Percentiles rank a stretch among this genome's conserved stretches.
These are phyloP conservation scores for Annulohypoxylon moriforme DNA, from an alignment of 495 filamentous ascomycete genomes.

Conservation along the genomic window DNA sequence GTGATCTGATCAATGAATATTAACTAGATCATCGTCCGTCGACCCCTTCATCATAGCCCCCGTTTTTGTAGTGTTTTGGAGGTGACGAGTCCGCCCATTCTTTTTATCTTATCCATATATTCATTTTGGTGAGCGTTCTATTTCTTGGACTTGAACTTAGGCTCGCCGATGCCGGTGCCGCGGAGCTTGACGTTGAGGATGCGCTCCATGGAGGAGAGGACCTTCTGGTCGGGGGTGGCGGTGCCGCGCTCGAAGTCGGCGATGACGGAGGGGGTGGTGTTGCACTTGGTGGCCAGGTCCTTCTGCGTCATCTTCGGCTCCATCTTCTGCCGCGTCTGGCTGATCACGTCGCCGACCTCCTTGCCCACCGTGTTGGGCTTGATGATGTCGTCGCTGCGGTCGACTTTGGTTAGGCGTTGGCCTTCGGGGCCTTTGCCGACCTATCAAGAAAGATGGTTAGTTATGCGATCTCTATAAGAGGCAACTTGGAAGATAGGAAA, in stretches of 20 bases:
- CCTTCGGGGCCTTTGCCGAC: constrained; percentile 70
- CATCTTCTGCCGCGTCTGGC: constrained; percentile 72
- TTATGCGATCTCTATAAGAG: neutral
- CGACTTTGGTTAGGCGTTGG: constrained; percentile 97
- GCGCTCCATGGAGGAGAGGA: constrained; percentile 81
- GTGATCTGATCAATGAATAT: constrained; percentile 2
- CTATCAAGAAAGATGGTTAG: constrained; percentile 24
- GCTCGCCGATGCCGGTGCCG: constrained; percentile 79
- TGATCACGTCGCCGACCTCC: constrained; percentile 85
- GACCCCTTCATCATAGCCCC: no score
- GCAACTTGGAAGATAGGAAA: neutral
- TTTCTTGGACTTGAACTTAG: constrained; percentile 75
- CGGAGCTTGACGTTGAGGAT: constrained; percentile 87
- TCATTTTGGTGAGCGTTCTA: constrained; percentile 15
- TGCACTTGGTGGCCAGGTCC: constrained; percentile 94
- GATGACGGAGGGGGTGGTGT: constrained; percentile 81
- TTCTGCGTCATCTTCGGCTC: constrained; percentile 95
- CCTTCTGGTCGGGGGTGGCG: constrained; percentile 85
- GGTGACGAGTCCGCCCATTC: neutral
- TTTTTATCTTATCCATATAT: neutral
- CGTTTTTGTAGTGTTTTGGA: neutral
- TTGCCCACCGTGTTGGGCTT: constrained; percentile 90
- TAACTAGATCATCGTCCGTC: constrained; percentile 21
- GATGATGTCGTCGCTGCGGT: constrained; percentile 96
- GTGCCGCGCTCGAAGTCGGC: constrained; percentile 88